Conservation (phyloP, 345 rosid genomes). For the Syzygium jambos region DNA sequence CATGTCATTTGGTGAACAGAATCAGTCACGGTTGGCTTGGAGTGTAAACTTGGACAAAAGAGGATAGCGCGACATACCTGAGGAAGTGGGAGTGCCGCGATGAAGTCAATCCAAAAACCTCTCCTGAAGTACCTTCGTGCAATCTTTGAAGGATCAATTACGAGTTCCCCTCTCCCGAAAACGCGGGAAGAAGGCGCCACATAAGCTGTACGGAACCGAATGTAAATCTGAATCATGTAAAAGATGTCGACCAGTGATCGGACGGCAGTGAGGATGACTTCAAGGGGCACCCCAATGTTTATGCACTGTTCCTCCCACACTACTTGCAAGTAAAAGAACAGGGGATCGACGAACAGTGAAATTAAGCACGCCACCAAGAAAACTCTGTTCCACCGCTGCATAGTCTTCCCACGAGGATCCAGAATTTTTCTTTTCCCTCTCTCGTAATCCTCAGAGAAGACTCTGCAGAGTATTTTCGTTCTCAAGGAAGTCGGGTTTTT, state of each 20-base stretch:
- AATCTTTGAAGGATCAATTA: slow-evolving; percentile 30
- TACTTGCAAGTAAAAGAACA: slow-evolving; percentile 29
- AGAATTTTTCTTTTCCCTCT: slow-evolving; percentile 15
- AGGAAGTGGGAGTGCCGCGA: slow-evolving; percentile 39
- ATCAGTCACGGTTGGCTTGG: not conserved
- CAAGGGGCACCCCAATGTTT: slow-evolving; percentile 19
- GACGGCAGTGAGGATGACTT: slow-evolving; percentile 20
- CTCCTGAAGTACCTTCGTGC: slow-evolving; percentile 21
- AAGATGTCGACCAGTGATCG: slow-evolving; percentile 24
- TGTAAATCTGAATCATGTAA: slow-evolving; percentile 23
- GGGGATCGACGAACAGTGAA: slow-evolving; percentile 33
- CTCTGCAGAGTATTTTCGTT: slow-evolving; percentile 3
- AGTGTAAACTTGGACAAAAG: not conserved
- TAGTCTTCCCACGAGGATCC: slow-evolving; percentile 32
- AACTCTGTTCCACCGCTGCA: slow-evolving; percentile 26
- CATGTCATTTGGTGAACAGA: not conserved
- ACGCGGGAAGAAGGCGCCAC: slow-evolving; percentile 35
- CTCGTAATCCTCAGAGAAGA: slow-evolving; percentile 14
- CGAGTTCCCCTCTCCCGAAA: slow-evolving; percentile 36
- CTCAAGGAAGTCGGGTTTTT: not conserved
- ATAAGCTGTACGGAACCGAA: slow-evolving; percentile 34
- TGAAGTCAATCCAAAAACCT: slow-evolving; percentile 27
- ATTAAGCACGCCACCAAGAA: slow-evolving; percentile 28
- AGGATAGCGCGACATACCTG: slow-evolving; percentile 14
- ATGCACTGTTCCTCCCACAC: slow-evolving; percentile 22